Percentiles rank a stretch among this genome's conserved stretches.
Conservation (phyloP, 495 filamentous ascomycete species). For the Lasiosphaeria hispida region DNA sequence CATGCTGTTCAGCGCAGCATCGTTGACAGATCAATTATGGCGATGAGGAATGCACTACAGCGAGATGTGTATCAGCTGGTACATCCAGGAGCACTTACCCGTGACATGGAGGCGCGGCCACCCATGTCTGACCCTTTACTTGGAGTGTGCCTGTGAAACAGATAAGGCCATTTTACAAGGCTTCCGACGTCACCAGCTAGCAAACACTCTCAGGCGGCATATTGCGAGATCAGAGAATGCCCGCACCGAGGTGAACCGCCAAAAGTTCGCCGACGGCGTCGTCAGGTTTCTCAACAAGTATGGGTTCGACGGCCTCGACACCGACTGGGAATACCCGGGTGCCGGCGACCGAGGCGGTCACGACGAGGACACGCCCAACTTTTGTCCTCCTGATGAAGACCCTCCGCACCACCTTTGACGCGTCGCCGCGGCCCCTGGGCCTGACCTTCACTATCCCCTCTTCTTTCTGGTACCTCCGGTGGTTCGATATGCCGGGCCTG, state of each 20-base stretch:
- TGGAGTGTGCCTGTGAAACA: too few species aligned
- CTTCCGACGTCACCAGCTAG: too few species aligned
- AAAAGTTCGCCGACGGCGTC: conserved; percentile 21
- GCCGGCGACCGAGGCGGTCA: conserved; percentile 39
- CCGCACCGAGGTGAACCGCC: conserved; percentile 13
- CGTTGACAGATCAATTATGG: too few species aligned
- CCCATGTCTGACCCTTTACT: too few species aligned
- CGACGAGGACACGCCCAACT: conserved; percentile 39
- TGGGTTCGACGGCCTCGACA: conserved; percentile 46
- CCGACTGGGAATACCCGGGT: conserved; percentile 56
- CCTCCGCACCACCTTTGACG: conserved; percentile 5
- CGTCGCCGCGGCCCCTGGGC: background rate
- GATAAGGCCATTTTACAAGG: too few species aligned
- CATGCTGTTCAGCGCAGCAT: too few species aligned
- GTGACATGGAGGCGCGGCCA: too few species aligned
- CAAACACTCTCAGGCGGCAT: too few species aligned
- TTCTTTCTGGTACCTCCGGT: conserved; percentile 54
- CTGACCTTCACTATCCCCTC: conserved; percentile 47
- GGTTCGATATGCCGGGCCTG: conserved; percentile 49
- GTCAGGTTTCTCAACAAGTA: conserved; percentile 13
- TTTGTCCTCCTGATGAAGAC: conserved; percentile 7
- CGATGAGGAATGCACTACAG: too few species aligned
- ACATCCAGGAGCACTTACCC: too few species aligned
- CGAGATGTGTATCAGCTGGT: too few species aligned
- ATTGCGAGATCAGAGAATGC: too few species aligned